A percentile compares a stretch with the other conserved stretches of the same genome.
phyloP scores from a whole-genome alignment of 106 monocot species.

The Iris macrosiphon region DNA sequence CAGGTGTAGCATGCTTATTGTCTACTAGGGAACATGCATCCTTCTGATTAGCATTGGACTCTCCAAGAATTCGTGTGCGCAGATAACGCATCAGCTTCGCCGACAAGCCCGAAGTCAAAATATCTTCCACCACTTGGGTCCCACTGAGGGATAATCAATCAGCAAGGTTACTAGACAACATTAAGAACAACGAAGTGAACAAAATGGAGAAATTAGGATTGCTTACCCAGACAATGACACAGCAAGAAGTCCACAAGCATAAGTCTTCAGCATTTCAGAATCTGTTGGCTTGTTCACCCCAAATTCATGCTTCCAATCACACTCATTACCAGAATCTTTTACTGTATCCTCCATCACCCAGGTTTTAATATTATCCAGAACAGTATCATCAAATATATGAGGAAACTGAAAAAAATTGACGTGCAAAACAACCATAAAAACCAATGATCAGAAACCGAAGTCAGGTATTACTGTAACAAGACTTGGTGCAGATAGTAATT shows the following conservation, averaged over 20 bases:
- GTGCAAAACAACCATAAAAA: background rate
- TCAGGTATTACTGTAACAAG: background rate
- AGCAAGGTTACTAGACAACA: background rate
- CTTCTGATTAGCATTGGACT: constrained; percentile 40
- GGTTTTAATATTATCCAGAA: constrained; percentile 78
- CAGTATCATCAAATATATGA: constrained; percentile 80
- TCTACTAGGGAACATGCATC: constrained; percentile 42
- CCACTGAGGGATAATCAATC: constrained; percentile 39
- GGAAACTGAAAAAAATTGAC: constrained; percentile 44
- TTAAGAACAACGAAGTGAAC: background rate
- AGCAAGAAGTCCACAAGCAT: constrained; percentile 90
- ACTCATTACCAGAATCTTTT: constrained; percentile 26
- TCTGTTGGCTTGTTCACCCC: constrained; percentile 59
- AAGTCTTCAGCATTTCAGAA: constrained; percentile 78
- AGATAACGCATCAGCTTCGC: constrained; percentile 87
- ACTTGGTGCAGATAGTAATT: background rate
- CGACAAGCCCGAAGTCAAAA: constrained; percentile 72
- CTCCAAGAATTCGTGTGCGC: constrained; percentile 66
- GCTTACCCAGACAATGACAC: constrained; percentile 56
- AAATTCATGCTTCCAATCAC: constrained; percentile 49
- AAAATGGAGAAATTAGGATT: background rate
- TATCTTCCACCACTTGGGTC: constrained; percentile 72
- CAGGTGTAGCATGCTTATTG: constrained; percentile 34
- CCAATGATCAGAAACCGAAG: background rate
- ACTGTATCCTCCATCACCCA: constrained; percentile 74